phyloP scores from a whole-genome alignment of 176 grass and related monocot species.

The Carex cristatella region DNA sequence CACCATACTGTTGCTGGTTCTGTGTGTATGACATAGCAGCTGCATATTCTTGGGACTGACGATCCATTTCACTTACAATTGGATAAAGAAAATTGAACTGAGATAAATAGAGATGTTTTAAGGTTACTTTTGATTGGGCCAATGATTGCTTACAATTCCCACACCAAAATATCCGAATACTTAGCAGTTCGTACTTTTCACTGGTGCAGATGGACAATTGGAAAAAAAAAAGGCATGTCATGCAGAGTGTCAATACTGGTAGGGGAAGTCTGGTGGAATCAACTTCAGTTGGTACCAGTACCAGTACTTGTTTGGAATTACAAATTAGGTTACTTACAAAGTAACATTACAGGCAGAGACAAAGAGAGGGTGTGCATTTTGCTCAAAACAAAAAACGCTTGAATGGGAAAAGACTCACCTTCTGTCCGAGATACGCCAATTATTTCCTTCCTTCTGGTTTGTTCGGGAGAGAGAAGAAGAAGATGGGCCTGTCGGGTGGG shows the following conservation, averaged over 20 bases:
- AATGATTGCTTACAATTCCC: neutral
- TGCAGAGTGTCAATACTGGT: neutral
- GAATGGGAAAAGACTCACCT: too few relatives aligned
- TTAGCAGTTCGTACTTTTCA: neutral
- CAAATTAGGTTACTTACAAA: too few relatives aligned
- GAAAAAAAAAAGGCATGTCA: neutral
- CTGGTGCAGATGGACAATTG: neutral
- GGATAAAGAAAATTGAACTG: neutral
- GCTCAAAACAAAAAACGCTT: too few relatives aligned
- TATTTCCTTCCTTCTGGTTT: too few relatives aligned
- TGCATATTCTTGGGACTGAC: constrained; percentile 74
- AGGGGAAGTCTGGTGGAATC: too few relatives aligned
- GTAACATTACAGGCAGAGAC: neutral
- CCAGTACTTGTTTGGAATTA: too few relatives aligned
- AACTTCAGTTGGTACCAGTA: too few relatives aligned
- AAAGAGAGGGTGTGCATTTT: neutral
- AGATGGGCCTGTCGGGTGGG: too few relatives aligned
- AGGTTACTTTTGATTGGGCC: neutral
- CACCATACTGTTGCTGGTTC: constrained; percentile 68
- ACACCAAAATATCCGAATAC: neutral
- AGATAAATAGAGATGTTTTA: neutral
- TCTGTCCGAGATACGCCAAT: too few relatives aligned
- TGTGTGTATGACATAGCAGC: constrained; percentile 78
- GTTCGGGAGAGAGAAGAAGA: too few relatives aligned
- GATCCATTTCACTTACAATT: constrained; percentile 35